These are phyloP conservation scores for Suillus weaverae DNA, from an alignment of 768 basidiomycete genomes.

Conservation along the genomic window DNA sequence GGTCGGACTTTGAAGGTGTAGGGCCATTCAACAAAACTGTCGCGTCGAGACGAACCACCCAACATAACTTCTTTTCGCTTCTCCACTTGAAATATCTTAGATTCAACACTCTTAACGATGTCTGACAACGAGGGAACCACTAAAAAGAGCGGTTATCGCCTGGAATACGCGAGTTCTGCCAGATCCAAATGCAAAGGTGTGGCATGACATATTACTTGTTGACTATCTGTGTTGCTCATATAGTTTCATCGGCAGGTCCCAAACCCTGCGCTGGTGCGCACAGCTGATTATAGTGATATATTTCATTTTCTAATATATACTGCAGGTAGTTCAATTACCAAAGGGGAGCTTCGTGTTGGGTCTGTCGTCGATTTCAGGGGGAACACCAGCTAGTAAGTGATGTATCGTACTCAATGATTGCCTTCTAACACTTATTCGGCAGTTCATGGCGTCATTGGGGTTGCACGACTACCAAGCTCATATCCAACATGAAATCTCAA, in stretches of 20 bases:
- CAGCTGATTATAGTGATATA: neutral
- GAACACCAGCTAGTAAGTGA: constrained; percentile 61
- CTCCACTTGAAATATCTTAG: constrained; percentile 20
- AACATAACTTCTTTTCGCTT: constrained; percentile 32
- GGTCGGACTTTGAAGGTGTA: constrained; percentile 39
- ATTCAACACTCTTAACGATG: constrained; percentile 26
- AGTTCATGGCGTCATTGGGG: constrained; percentile 93
- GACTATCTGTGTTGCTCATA: constrained; percentile 24
- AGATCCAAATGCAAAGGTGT: constrained; percentile 77
- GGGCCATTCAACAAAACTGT: constrained; percentile 40
- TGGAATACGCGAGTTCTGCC: constrained; percentile 70
- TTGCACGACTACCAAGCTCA: constrained; percentile 68
- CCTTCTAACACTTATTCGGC: neutral
- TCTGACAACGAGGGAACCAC: constrained; percentile 37
- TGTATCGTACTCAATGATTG: constrained; percentile 1
- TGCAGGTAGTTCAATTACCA: constrained; percentile 67
- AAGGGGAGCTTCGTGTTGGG: constrained; percentile 75
- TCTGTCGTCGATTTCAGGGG: constrained; percentile 74
- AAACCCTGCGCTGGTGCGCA: constrained; percentile 72
- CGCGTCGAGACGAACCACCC: constrained; percentile 41
- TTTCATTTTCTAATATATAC: constrained; percentile 12
- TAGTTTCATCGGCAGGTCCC: constrained; percentile 49
- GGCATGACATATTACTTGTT: constrained; percentile 19
- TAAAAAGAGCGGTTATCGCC: constrained; percentile 58
- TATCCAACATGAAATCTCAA: constrained; percentile 67